phyloP scores from a whole-genome alignment of 2,329 filamentous ascomycete species.

The Malbranchea zuffiana region DNA sequence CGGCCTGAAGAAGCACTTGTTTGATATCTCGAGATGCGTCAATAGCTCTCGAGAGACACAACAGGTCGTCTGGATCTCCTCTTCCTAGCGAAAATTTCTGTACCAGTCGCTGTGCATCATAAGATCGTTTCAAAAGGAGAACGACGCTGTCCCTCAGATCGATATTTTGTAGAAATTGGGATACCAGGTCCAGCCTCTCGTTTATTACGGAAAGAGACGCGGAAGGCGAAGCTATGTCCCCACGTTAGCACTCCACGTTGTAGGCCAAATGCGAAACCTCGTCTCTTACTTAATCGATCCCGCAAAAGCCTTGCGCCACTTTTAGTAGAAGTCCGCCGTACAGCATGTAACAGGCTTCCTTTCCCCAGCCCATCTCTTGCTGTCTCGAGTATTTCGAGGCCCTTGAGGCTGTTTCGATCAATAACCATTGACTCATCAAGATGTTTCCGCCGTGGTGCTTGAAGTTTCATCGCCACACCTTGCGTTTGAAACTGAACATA shows the following conservation, averaged over 20 bases:
- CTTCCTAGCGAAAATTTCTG: conserved; percentile 90
- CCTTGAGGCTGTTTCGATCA: conserved; percentile 81
- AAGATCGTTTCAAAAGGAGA: conserved; percentile 58
- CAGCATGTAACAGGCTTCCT: conserved; percentile 81
- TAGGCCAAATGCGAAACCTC: conserved; percentile 3
- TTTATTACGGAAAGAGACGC: conserved; percentile 74
- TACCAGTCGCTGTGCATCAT: conserved; percentile 78
- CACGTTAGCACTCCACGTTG: background rate
- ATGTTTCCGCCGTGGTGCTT: conserved; percentile 66
- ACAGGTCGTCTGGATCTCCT: conserved; percentile 82
- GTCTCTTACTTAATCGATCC: conserved; percentile 60
- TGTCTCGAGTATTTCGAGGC: conserved; percentile 79
- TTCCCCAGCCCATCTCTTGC: conserved; percentile 66
- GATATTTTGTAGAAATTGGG: conserved; percentile 56
- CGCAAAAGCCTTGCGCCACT: conserved; percentile 76
- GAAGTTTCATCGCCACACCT: conserved; percentile 67
- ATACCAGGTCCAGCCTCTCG: conserved; percentile 68
- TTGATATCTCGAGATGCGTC: conserved; percentile 57
- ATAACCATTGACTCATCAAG: conserved; percentile 73
- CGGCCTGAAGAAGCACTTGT: no score
- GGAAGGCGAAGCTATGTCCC: conserved; percentile 57
- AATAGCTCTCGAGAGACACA: conserved; percentile 74
- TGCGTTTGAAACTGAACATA: conserved; percentile 74
- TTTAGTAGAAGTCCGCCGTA: conserved; percentile 81
- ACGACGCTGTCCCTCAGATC: conserved; percentile 60